These are phyloP conservation scores for Fraxinus nigra DNA, from an alignment of 305 asterid species.

Conservation along the genomic window DNA sequence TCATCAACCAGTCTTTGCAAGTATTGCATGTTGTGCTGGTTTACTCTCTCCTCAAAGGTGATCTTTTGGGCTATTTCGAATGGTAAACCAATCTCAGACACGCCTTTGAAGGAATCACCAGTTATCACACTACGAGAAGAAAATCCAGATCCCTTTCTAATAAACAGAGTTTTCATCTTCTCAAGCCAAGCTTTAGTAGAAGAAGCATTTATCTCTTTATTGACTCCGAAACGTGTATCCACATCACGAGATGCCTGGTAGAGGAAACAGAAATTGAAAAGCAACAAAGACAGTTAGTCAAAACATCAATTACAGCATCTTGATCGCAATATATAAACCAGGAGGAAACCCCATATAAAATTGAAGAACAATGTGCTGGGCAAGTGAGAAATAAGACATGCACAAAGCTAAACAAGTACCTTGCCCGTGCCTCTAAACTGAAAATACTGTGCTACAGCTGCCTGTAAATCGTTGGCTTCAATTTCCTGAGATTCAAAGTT, in stretches of 20 bases:
- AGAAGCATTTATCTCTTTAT: constrained; percentile 60
- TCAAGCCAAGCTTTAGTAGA: constrained; percentile 97
- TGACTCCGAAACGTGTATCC: constrained; percentile 74
- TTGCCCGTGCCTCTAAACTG: constrained; percentile 87
- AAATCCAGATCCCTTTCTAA: constrained; percentile 97
- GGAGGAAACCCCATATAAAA: constrained; percentile 1
- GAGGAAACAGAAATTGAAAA: constrained; percentile 14
- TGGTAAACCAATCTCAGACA: constrained; percentile 86
- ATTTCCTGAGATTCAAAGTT: constrained; percentile 87
- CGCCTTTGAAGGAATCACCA: constrained; percentile 92
- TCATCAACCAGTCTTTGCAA: constrained; percentile 88
- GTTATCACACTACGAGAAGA: constrained; percentile 97
- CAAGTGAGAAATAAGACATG: constrained; percentile 13
- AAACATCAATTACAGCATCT: constrained; percentile 8
- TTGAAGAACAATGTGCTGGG: constrained; percentile 10
- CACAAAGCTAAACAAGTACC: constrained; percentile 43
- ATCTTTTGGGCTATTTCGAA: constrained; percentile 87
- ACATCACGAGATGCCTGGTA: constrained; percentile 90
- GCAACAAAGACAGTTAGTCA: constrained; percentile 5
- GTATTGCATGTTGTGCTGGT: constrained; percentile 64
- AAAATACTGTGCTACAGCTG: constrained; percentile 77
- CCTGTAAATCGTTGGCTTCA: constrained; percentile 84
- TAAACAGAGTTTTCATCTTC: constrained; percentile 92
- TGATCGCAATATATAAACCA: constrained; percentile 11
- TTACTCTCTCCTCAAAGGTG: constrained; percentile 88